Conservation (phyloP, 768 basidiomycete species). For the Auriscalpium vulgare region DNA sequence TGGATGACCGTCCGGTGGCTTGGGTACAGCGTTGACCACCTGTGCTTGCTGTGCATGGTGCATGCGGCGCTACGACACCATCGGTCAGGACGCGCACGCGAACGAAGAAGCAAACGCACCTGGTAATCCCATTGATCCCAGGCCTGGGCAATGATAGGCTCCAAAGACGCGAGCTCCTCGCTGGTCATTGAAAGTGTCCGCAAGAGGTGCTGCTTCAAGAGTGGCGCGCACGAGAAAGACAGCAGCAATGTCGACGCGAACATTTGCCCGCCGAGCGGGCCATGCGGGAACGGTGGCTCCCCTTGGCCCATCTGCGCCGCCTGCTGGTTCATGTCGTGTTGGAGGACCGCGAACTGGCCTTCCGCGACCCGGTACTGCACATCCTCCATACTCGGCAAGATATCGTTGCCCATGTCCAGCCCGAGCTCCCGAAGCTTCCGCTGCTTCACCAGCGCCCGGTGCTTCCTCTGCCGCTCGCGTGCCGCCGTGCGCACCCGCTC, state of each 20-base stretch:
- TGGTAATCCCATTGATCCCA: conserved; percentile 85
- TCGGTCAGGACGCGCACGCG: neutral
- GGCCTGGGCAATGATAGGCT: conserved; percentile 74
- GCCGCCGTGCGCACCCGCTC: conserved; percentile 72
- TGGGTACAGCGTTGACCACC: conserved; percentile 14
- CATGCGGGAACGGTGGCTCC: conserved; percentile 60
- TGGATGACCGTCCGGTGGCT: conserved; percentile 22
- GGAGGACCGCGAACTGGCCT: conserved; percentile 26
- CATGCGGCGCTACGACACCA: conserved; percentile 32
- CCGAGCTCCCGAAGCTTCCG: conserved; percentile 79
- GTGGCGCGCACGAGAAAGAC: conserved; percentile 66
- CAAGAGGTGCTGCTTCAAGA: conserved; percentile 68
- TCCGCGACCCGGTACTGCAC: conserved; percentile 53
- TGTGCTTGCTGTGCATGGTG: conserved; percentile 34
- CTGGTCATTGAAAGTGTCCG: conserved; percentile 67
- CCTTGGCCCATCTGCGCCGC: conserved; percentile 22
- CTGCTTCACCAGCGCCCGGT: conserved; percentile 70
- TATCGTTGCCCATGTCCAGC: conserved; percentile 72
- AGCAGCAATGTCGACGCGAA: conserved; percentile 75
- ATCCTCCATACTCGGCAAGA: conserved; percentile 52
- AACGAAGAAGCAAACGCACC: conserved; percentile 32
- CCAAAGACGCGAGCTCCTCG: conserved; percentile 71
- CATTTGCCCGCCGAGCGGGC: conserved; percentile 56
- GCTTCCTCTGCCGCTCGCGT: conserved; percentile 75
- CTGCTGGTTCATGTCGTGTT: conserved; percentile 28